phyloP scores from a whole-genome alignment of 257 asterid genomes.

The Solanum boliviense region DNA sequence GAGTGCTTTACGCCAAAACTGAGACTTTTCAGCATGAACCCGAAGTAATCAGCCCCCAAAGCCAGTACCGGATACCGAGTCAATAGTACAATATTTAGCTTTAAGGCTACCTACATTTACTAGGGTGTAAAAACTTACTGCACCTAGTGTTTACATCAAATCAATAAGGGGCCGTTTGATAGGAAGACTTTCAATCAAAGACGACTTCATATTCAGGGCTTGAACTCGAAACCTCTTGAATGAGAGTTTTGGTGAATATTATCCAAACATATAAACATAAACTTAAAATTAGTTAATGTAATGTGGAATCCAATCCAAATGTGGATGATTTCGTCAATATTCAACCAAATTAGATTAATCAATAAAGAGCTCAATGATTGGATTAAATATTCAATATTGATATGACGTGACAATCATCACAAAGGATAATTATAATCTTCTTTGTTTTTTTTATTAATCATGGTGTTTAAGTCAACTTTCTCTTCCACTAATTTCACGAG shows the following conservation, averaged over 20 bases:
- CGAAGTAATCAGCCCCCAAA: background rate
- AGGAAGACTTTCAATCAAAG: background rate
- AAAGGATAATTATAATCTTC: background rate
- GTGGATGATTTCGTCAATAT: background rate
- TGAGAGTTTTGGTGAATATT: background rate
- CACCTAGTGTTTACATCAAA: background rate
- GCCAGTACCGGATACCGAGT: background rate
- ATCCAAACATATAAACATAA: background rate
- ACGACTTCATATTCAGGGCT: background rate
- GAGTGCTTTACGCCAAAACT: background rate
- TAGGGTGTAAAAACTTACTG: accelerated
- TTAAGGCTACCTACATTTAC: background rate
- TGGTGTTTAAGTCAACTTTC: background rate
- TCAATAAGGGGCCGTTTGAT: background rate
- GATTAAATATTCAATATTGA: background rate
- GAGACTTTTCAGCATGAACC: background rate
- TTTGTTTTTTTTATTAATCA: too few species aligned
- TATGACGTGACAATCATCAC: background rate
- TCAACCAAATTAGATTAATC: background rate
- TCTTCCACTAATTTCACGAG: accelerated
- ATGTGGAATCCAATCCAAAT: background rate
- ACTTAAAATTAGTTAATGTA: background rate
- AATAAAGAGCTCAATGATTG: background rate
- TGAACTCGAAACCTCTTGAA: background rate
- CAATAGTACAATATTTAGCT: background rate